Base-by-base conservation (phyloP, 192 early-diverging fungal species). In the Rhizoclosmatium sp. region DNA sequence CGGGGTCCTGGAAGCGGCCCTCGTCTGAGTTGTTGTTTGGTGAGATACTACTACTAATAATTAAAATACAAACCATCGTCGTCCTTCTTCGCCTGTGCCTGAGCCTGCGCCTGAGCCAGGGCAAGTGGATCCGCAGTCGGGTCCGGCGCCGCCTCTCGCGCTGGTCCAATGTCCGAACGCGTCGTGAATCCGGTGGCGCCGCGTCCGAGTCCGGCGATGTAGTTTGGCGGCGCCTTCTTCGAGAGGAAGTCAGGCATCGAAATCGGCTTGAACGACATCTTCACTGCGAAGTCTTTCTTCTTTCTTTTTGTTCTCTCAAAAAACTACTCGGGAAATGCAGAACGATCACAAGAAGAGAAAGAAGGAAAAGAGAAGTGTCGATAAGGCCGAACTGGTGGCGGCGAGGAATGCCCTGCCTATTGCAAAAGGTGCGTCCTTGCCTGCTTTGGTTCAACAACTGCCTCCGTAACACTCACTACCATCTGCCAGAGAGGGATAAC, bases 131-230 rank as follows among this genome's bases (percentile, higher is more conserved):
- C 71, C 21, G 85, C 81, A 10, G 47, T 45, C 12, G 31, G 10
- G 19, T 79, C 78, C 16, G 78, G 68, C 12, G 58, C 68, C 45
- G 88, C 82, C 78, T 99, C 97, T 74, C 95, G 91, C 3, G 96
- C 98, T 40, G 97, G 96, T 61, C 98, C 98, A 74, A 99, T 96
- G 87, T 99, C 98, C 5, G 96, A 96, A 40, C 96, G 93, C 39
- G 98, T 99, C 12, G 98, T 99, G 78, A 99, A 99, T 5, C 98
- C 98, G 7, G 95, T 94, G 1, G 98, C 98, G 77, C 96, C 98
- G 82, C 98, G 91, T 14, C 98, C 98, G 5, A 99, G 85, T 78
- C 98, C 98, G 31, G 98, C 98, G 75, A 99, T 95, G 78, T 99
- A 99, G 78, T 94, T 94, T 39, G 96, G 94, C 1, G 98, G 98